These are phyloP conservation scores for Hordeum pubiflorum DNA, from an alignment of 202 grass and related monocot species.

Conservation along the genomic window DNA sequence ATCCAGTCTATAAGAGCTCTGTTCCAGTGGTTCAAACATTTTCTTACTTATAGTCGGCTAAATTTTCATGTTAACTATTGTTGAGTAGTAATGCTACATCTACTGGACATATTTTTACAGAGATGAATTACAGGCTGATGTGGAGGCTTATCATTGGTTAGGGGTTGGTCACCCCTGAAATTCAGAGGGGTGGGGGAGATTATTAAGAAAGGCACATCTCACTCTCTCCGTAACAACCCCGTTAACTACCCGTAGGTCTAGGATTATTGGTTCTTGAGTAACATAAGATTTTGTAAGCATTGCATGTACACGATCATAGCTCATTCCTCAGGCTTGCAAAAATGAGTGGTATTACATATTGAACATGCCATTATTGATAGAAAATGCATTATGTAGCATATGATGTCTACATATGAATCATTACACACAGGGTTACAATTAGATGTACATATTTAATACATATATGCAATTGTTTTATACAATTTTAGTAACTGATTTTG, in stretches of 20 bases:
- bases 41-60: background rate
- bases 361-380: background rate
- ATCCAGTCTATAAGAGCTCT: too few relatives aligned
- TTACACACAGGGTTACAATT: background rate
- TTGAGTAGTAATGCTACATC: background rate
- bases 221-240: too few relatives aligned
- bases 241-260: too few relatives aligned
- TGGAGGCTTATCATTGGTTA: too few relatives aligned
- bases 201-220: too few relatives aligned
- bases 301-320: background rate
- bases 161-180: too few relatives aligned
- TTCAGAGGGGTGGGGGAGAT: too few relatives aligned
- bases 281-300: background rate
- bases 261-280: background rate
- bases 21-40: too few relatives aligned
- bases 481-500: background rate
- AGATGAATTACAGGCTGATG: too few relatives aligned
- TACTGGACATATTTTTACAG: too few relatives aligned
- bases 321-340: background rate
- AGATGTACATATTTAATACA: background rate
- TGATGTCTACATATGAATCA: background rate
- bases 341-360: background rate
- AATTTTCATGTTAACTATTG: background rate
- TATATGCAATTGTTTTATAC: background rate
- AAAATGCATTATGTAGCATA: background rate